These are phyloP conservation scores for Penicillium hesseltinei DNA, from an alignment of 2,329 filamentous ascomycete genomes.

Conservation along the genomic window DNA sequence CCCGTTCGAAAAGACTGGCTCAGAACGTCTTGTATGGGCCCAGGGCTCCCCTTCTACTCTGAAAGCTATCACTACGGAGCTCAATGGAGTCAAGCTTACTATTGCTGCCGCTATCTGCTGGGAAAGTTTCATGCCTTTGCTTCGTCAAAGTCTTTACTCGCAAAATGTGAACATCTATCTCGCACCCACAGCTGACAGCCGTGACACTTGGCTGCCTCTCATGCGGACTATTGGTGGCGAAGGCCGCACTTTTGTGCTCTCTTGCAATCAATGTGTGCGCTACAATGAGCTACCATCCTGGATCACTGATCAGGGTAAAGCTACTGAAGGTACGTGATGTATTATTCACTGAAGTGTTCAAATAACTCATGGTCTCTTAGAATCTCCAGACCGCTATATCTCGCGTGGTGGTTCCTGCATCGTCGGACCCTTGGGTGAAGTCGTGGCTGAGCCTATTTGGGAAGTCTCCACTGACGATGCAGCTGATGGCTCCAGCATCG, in stretches of 20 bases:
- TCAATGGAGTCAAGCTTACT: slow-evolving; percentile 75
- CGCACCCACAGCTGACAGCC: slow-evolving; percentile 81
- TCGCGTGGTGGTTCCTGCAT: slow-evolving; percentile 81
- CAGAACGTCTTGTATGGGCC: slow-evolving; percentile 83
- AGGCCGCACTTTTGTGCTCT: slow-evolving; percentile 80
- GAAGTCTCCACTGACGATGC: slow-evolving; percentile 50
- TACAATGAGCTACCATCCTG: slow-evolving; percentile 57
- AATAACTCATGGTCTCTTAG: background rate
- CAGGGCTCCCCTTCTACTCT: slow-evolving; percentile 78
- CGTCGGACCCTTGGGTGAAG: slow-evolving; percentile 73
- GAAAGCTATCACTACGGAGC: slow-evolving; percentile 72
- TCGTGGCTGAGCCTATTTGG: slow-evolving; percentile 79
- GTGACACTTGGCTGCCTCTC: slow-evolving; percentile 78
- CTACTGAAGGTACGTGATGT: slow-evolving; percentile 39
- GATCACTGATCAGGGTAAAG: slow-evolving; percentile 43
- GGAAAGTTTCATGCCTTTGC: slow-evolving; percentile 94
- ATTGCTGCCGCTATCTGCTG: slow-evolving; percentile 89
- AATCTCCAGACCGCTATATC: slow-evolving; percentile 46
- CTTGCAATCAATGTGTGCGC: slow-evolving; percentile 76
- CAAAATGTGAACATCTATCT: slow-evolving; percentile 93
- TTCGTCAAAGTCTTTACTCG: slow-evolving; percentile 77
- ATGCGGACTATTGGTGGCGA: slow-evolving; percentile 80
- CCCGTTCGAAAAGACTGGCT: slow-evolving; percentile 59
- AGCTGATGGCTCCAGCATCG: slow-evolving; percentile 25
- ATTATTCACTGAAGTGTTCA: background rate